Percentiles rank a stretch among this genome's conserved stretches.
Conservation (phyloP, 129 eudicot genomes). For the Tagetes patula region DNA sequence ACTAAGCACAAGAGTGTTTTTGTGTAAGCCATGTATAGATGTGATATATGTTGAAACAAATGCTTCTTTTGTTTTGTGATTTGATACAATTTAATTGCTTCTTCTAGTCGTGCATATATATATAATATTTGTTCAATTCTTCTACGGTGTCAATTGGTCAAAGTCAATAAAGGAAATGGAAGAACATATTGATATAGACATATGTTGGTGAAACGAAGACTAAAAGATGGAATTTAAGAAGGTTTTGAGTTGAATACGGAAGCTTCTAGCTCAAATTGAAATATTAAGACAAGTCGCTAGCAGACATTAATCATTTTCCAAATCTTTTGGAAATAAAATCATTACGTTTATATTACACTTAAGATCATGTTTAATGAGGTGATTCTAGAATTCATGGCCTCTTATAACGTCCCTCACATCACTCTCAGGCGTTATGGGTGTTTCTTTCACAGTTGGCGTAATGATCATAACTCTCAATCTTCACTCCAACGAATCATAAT, state of each 20-base stretch:
- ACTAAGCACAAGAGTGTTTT: slow-evolving; percentile 11
- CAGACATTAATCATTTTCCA: background rate
- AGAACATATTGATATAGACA: background rate
- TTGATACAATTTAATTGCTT: background rate
- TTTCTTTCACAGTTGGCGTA: too few species aligned
- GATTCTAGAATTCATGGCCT: too few species aligned
- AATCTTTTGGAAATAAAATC: background rate
- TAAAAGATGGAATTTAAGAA: slow-evolving; percentile 1
- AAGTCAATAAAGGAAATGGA: slow-evolving; percentile 22
- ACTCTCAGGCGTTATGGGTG: too few species aligned
- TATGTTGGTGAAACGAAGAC: background rate
- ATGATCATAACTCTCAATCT: too few species aligned
- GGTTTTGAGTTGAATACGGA: background rate
- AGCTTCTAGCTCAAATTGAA: background rate
- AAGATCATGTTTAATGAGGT: too few species aligned
- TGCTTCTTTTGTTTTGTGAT: slow-evolving; percentile 4
- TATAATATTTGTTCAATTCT: background rate
- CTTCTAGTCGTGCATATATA: background rate
- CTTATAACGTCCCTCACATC: too few species aligned
- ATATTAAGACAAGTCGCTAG: background rate
- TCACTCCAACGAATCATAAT: too few species aligned
- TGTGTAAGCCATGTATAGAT: slow-evolving; percentile 19
- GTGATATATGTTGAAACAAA: background rate
- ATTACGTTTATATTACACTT: background rate
- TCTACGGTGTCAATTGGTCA: slow-evolving; percentile 8